These are phyloP conservation scores for Plasmodium gaboni DNA, from an alignment of 169 alveolate species.

Conservation along the genomic window DNA sequence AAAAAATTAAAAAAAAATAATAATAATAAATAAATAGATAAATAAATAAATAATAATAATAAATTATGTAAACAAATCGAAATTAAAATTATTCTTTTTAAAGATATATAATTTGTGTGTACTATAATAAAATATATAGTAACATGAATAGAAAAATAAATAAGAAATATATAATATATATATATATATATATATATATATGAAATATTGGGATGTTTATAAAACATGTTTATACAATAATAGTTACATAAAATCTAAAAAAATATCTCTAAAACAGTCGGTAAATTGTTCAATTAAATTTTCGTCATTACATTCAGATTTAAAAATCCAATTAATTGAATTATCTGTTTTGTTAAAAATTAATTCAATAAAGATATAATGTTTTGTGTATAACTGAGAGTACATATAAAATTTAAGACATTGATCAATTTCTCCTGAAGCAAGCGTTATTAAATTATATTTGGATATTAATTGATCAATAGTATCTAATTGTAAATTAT, in stretches of 20 bases:
- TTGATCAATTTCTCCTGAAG: constrained; percentile 75
- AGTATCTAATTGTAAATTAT: constrained; percentile 69
- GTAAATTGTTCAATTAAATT: constrained; percentile 50
- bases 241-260: constrained; percentile 59
- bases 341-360: constrained; percentile 63
- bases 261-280: constrained; percentile 71
- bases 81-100: neutral
- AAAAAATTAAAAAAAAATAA: constrained; percentile 1
- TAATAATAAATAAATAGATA: neutral
- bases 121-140: neutral
- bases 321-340: constrained; percentile 72
- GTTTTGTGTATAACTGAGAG: constrained; percentile 72
- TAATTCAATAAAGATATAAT: constrained; percentile 70
- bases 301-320: constrained; percentile 35
- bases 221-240: constrained; percentile 1
- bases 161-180: neutral
- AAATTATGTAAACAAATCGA: neutral
- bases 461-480: constrained; percentile 67
- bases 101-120: neutral
- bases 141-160: neutral
- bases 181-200: neutral
- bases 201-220: neutral
- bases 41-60: neutral
- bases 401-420: constrained; percentile 71
- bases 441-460: constrained; percentile 64